Evolutionary conservation across 768 basidiomycete species (phyloP).

Genomic region (Lentinula boryana): DNA sequence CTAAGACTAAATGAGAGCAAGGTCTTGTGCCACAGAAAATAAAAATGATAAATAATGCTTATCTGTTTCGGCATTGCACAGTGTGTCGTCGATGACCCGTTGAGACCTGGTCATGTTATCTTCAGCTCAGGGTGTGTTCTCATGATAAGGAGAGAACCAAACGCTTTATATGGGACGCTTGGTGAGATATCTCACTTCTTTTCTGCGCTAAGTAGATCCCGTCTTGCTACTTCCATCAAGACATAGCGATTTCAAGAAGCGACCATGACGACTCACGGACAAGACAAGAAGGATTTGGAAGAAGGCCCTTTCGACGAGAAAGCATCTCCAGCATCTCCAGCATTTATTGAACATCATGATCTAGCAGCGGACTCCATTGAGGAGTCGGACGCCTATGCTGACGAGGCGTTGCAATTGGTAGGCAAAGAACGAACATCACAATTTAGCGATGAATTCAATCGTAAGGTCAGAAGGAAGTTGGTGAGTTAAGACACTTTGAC

Average conservation of each 20-base stretch:
- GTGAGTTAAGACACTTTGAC: slow-evolving; percentile 24
- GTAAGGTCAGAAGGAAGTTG: slow-evolving; percentile 50
- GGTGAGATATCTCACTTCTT: neutral
- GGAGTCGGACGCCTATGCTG: slow-evolving; percentile 31
- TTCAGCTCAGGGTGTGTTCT: neutral
- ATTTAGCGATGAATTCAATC: slow-evolving; percentile 60
- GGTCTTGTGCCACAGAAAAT: neutral
- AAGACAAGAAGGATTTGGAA: neutral
- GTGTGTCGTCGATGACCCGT: too few relatives aligned
- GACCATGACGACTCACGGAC: neutral
- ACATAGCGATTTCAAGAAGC: neutral
- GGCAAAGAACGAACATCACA: slow-evolving; percentile 41
- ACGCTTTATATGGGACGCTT: neutral
- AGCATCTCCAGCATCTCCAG: neutral
- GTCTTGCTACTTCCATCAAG: neutral
- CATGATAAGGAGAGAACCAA: slow-evolving; percentile 1
- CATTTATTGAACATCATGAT: neutral
- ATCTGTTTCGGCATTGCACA: neutral
- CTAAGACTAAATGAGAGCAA: neutral
- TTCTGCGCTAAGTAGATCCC: neutral
- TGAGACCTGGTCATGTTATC: neutral
- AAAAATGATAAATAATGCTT: neutral
- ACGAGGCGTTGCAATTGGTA: slow-evolving; percentile 58
- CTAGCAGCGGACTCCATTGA: slow-evolving; percentile 27
- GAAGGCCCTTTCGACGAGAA: neutral